Conservation (phyloP, 768 basidiomycete species). For the Trametes maxima region DNA sequence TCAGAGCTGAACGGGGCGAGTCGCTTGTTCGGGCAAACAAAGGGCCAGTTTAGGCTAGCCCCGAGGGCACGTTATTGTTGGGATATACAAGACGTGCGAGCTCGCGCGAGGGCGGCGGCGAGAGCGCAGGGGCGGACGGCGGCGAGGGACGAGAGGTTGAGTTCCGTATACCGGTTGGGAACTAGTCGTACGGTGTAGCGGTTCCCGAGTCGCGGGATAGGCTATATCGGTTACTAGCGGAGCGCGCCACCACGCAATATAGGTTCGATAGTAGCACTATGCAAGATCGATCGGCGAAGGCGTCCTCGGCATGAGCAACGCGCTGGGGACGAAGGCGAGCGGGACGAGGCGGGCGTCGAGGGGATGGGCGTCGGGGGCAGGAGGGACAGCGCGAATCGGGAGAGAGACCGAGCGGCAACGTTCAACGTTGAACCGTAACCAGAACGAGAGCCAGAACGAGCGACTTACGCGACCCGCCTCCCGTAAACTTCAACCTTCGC, state of each 20-base stretch:
- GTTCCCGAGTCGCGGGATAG: slow-evolving; percentile 18
- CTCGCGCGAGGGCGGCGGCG: background rate
- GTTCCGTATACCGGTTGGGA: slow-evolving; percentile 1
- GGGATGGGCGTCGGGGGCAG: background rate
- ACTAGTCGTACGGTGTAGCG: slow-evolving; percentile 1
- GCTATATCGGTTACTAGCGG: slow-evolving; percentile 21
- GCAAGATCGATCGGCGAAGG: slow-evolving; percentile 15
- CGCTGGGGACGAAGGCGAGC: background rate
- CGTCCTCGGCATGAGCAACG: slow-evolving; percentile 2
- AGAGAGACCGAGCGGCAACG: no score
- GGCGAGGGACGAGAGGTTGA: slow-evolving; percentile 7
- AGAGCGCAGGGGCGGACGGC: background rate
- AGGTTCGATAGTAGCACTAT: slow-evolving; percentile 6
- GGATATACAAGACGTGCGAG: background rate
- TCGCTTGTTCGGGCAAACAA: slow-evolving; percentile 27
- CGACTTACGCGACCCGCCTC: background rate
- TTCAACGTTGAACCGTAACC: no score
- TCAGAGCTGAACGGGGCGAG: slow-evolving; percentile 21
- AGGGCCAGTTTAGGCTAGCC: slow-evolving; percentile 26
- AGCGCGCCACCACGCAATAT: slow-evolving; percentile 21
- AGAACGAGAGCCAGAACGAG: no score
- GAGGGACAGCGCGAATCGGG: background rate
- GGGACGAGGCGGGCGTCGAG: background rate
- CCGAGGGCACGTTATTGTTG: slow-evolving; percentile 5
- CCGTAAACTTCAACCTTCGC: background rate